Percentiles rank a stretch among this genome's conserved stretches.
phyloP scores from a whole-genome alignment of 2,329 filamentous ascomycete species.

The Periconia digitata region DNA sequence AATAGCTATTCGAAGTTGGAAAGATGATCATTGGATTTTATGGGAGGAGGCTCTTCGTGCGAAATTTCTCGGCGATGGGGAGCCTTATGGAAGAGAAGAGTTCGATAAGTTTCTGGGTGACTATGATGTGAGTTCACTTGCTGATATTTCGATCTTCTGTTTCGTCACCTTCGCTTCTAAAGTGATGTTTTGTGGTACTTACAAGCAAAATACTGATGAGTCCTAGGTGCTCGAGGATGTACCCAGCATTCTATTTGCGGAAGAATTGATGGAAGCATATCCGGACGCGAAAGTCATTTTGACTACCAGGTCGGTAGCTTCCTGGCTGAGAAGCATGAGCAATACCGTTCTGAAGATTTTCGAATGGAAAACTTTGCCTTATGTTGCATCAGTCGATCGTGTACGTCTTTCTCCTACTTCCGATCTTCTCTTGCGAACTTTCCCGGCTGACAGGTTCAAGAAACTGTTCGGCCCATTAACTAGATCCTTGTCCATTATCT shows the following conservation, averaged over 20 bases:
- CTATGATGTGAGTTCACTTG: not conserved
- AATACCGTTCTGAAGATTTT: not conserved
- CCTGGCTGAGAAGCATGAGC: constrained; percentile 55
- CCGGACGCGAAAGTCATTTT: constrained; percentile 72
- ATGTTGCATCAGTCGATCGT: not conserved
- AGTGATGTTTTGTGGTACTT: not conserved
- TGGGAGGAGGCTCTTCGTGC: constrained; percentile 70
- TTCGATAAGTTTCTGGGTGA: not conserved
- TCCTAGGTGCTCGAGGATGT: constrained; percentile 18
- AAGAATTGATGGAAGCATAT: constrained; percentile 71
- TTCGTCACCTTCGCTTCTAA: not conserved
- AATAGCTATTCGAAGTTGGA: constrained; percentile 62
- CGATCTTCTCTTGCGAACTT: too few relatives aligned
- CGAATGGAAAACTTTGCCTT: not conserved
- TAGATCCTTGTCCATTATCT: not conserved
- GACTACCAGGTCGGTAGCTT: constrained; percentile 66
- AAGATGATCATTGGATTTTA: constrained; percentile 67
- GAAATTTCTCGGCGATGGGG: constrained; percentile 62
- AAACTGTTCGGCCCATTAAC: constrained; percentile 28
- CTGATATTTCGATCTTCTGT: too few relatives aligned
- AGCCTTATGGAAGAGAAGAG: not conserved
- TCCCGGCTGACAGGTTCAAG: constrained; percentile 60
- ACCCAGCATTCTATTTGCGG: constrained; percentile 67
- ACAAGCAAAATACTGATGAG: not conserved
- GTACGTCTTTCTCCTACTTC: not conserved